Base-by-base conservation (phyloP, 352 stramenopile genomes). In the Pilasporangium apinafurcum region DNA sequence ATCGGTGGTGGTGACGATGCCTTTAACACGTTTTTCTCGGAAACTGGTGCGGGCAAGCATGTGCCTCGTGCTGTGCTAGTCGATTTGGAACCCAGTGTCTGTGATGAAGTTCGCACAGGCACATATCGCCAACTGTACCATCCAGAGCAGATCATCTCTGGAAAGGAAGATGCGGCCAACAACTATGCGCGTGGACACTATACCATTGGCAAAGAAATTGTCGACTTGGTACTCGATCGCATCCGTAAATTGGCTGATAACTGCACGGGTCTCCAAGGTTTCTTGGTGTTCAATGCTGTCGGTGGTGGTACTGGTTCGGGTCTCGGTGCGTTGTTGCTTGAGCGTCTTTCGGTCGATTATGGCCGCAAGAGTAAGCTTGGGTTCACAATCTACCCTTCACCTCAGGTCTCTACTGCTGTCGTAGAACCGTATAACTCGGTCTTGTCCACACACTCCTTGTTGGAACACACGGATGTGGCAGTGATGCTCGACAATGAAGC, bases 371-470 rank as follows among this genome's bases (percentile, higher is more conserved):
- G 91, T 44, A 99, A 99, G 79, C 83, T 98, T 22, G 97, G 92
- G 14, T 99, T 99, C 65, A 95, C 95, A 22, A 96, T 99, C 42
- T 98, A 96, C 65, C 96, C 96, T 27, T 97, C 95, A 32, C 96
- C 96, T 3, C 86, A 98, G 62, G 87, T 98, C 39, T 96, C 92
- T 7, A 98, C 92, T 26, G 93, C 94, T 22, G 95, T 98, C 26
- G 95, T 98, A 4, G 95, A 98, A 68, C 95, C 95, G 18, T 99
- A 99, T 87, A 99, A 99, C 89, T 96, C 85, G 16, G 93, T 98
- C 41, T 72, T 99, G 24, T 98, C 94, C 21, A 98, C 94, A 43
- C 95, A 99, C 71, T 93, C 92, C 50, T 79, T 99, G 37, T 75
- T 99, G 14, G 95, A 98, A 68, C 92, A 99, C 82, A 98, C 95